Conservation (phyloP, 768 basidiomycete genomes). For the Melanogaster broomeanus region DNA sequence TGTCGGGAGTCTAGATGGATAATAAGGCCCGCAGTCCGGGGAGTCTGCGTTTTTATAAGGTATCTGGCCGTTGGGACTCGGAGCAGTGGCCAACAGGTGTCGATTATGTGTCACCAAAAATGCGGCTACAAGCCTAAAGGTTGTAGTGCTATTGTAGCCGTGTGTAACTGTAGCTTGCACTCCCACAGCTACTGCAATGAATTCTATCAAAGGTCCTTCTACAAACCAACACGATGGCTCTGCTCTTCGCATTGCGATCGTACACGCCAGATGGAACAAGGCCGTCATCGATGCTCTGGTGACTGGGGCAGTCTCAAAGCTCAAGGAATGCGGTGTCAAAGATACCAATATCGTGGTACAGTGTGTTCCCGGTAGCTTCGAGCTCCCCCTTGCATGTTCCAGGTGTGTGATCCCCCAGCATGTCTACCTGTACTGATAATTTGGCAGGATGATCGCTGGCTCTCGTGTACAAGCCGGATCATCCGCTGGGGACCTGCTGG, state of each 20-base stretch:
- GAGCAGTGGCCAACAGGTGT: no score
- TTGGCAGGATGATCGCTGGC: conserved; percentile 79
- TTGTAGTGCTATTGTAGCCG: no score
- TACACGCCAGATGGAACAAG: conserved; percentile 97
- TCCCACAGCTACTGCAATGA: conserved; percentile 27
- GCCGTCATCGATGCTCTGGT: conserved; percentile 84
- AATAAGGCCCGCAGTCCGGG: no score
- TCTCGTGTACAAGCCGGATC: conserved; percentile 80
- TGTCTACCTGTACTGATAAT: conserved; percentile 7
- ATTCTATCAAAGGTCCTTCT: conserved; percentile 76
- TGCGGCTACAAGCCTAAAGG: no score
- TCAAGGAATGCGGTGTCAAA: conserved; percentile 86
- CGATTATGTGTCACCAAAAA: no score
- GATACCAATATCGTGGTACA: conserved; percentile 88
- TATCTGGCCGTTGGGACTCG: not conserved
- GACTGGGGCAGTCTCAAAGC: conserved; percentile 73
- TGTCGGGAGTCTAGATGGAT: not conserved
- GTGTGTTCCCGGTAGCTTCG: conserved; percentile 93
- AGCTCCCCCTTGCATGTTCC: conserved; percentile 85
- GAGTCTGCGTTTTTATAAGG: not conserved
- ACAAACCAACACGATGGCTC: conserved; percentile 75
- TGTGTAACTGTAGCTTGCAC: not conserved
- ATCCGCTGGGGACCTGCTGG: conserved; percentile 75
- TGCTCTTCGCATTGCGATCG: conserved; percentile 81
- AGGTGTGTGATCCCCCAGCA: conserved; percentile 53